phyloP scores from a whole-genome alignment of 176 grass and related monocot genomes.

The Oryza longistaminata region DNA sequence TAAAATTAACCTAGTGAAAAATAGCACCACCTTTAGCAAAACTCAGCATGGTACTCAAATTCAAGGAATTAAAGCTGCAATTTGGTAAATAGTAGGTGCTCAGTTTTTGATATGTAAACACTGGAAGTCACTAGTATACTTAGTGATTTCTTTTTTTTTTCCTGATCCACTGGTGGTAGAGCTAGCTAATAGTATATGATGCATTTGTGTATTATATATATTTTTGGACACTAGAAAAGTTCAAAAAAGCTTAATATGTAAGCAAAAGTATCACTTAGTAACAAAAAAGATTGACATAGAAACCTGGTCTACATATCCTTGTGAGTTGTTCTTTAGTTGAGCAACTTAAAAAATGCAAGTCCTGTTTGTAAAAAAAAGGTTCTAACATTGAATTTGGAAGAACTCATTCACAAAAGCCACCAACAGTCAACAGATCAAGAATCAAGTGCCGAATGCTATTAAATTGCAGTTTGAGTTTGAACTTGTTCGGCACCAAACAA shows the following conservation, averaged over 20 bases:
- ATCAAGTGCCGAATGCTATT: background rate
- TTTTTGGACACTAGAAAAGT: background rate
- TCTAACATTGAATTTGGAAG: background rate
- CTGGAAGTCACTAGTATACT: background rate
- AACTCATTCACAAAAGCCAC: too few species aligned
- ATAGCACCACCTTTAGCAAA: background rate
- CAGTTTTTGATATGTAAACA: background rate
- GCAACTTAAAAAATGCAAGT: background rate
- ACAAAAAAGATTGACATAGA: background rate
- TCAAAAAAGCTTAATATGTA: background rate
- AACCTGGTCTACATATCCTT: background rate
- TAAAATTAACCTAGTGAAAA: background rate
- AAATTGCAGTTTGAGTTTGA: background rate
- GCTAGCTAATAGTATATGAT: background rate
- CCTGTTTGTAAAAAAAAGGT: background rate
- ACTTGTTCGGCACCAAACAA: background rate
- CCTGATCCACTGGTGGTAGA: background rate
- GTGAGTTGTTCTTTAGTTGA: background rate
- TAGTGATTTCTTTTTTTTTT: too few species aligned
- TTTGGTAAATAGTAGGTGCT: background rate
- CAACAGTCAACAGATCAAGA: too few species aligned
- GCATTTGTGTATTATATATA: background rate
- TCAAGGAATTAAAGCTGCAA: background rate
- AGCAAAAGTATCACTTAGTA: background rate
- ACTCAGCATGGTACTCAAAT: background rate